These are phyloP conservation scores for Canariomyces notabilis DNA, from an alignment of 2,329 filamentous ascomycete genomes.

Conservation along the genomic window DNA sequence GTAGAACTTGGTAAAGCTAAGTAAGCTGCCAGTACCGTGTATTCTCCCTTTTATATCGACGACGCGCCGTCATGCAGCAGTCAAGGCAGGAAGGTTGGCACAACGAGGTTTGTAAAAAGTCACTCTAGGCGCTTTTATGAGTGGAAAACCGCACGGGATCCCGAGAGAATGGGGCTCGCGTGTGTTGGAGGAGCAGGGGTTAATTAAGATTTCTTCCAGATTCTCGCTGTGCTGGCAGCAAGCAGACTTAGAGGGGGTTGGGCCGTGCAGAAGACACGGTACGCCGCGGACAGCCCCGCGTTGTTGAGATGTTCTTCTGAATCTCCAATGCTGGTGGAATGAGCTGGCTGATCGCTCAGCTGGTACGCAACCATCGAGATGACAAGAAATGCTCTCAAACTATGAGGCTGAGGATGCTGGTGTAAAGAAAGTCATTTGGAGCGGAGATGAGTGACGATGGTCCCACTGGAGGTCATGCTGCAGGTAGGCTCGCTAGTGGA, in stretches of 20 bases:
- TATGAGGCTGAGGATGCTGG: conserved; percentile 9
- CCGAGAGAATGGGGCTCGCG: background rate
- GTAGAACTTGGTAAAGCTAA: too few relatives aligned
- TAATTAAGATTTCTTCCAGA: conserved; percentile 1
- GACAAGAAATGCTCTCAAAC: conserved; percentile 2
- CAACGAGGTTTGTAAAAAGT: background rate
- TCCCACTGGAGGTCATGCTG: too few relatives aligned
- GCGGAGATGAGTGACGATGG: background rate
- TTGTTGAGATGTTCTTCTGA: background rate
- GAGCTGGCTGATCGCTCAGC: conserved; percentile 7
- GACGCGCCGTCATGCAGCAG: too few relatives aligned
- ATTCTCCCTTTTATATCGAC: too few relatives aligned
- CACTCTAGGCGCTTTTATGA: background rate
- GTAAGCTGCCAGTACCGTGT: too few relatives aligned
- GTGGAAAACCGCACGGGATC: conserved; percentile 2
- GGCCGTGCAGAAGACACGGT: conserved; percentile 12
- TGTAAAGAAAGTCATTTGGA: background rate
- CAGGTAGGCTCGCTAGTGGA: background rate
- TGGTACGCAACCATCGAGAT: conserved; percentile 1
- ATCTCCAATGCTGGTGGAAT: conserved; percentile 4
- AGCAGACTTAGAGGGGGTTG: conserved; percentile 20
- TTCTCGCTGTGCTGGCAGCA: conserved; percentile 14
- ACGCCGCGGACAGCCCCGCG: background rate
- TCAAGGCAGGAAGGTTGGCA: background rate
- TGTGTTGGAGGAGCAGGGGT: conserved; percentile 3